Base-by-base conservation (phyloP, 306 rosid genomes). In the Cotoneaster glaucophyllus region DNA sequence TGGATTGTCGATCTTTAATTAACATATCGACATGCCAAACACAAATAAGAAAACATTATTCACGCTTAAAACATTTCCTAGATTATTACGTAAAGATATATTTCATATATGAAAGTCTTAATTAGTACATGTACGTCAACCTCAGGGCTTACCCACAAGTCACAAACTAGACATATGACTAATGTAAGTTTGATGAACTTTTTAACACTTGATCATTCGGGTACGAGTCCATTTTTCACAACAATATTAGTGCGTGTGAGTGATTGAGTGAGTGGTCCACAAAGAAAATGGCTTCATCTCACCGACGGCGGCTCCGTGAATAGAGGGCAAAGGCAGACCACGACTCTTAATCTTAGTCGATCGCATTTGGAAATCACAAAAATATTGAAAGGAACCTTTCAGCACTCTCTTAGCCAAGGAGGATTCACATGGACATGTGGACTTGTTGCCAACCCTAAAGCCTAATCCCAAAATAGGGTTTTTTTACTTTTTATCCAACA, bases 151-250 rank as follows among this genome's bases (percentile, higher is more conserved):
- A 64, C 71, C 62, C 74, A 77, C 25, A 43, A 64, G n/a, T 4
- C 63, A 74, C 37, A 54, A 34, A 22, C 54, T 71, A 80, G 15
- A 58, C 68, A 74, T 59, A 53, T 29, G 2, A n/a, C 21, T 2
- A 31, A n/a, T 39, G 74, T 59, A 67, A 26, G 52, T 50, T 62
- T 70, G 62, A 68, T 78, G 52, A 48, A 2, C 67, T 44, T 78
- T 78, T 82, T 79, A 22, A 66, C 78, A 63, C 82, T 74, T 80
- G 32, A 63, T 37, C 67, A 6, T 39, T 77, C 69, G 52, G 84
- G 77, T 69, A 65, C 78, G 67, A 77, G 64, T 72, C 76, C 80
- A 11, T 70, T 87, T 50, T 80, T 84, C 88, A 64, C 58, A 44
- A 59, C 69, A 73, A 71, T 29, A 24, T 19, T 43, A 28, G 69